phyloP scores from a whole-genome alignment of 2,329 filamentous ascomycete genomes.

The Colletotrichum viniferum region DNA sequence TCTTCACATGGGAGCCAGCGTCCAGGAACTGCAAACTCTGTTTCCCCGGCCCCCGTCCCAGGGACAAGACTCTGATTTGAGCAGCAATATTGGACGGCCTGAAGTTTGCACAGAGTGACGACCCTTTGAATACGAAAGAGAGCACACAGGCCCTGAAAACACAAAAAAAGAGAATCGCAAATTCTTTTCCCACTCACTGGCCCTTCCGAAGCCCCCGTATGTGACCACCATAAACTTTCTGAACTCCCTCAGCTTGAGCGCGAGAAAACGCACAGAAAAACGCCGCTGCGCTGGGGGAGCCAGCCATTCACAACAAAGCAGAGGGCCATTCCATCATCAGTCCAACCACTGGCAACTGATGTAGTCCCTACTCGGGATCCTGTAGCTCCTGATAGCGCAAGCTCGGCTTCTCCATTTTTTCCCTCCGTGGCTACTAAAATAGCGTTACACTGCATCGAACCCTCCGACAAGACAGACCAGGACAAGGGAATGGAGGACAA shows the following conservation, averaged over 20 bases:
- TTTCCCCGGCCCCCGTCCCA: background rate
- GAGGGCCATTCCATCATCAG: conserved; percentile 12
- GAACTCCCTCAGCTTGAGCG: conserved; percentile 3
- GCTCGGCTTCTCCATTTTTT: conserved; percentile 17
- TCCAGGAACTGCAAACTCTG: conserved; percentile 18
- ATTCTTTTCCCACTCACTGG: background rate
- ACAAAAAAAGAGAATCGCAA: background rate
- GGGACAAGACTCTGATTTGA: background rate
- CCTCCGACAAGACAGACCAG: conserved; percentile 9
- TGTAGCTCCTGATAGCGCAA: conserved; percentile 17
- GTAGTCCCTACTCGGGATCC: background rate
- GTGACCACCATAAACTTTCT: background rate
- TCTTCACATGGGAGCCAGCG: conserved; percentile 17
- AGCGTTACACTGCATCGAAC: conserved; percentile 16
- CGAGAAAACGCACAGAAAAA: background rate
- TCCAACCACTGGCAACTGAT: conserved; percentile 2
- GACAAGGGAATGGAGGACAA: conserved; percentile 9
- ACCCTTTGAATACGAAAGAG: conserved; percentile 5
- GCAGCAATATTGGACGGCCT: conserved; percentile 10
- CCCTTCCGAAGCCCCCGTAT: background rate
- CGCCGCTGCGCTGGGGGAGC: background rate
- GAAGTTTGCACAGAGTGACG: background rate
- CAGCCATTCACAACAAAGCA: conserved; percentile 1
- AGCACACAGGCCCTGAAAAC: background rate
- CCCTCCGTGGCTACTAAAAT: background rate